Evolutionary conservation across 306 rosid species (phyloP).

Genomic region (Glycine latifolia): DNA sequence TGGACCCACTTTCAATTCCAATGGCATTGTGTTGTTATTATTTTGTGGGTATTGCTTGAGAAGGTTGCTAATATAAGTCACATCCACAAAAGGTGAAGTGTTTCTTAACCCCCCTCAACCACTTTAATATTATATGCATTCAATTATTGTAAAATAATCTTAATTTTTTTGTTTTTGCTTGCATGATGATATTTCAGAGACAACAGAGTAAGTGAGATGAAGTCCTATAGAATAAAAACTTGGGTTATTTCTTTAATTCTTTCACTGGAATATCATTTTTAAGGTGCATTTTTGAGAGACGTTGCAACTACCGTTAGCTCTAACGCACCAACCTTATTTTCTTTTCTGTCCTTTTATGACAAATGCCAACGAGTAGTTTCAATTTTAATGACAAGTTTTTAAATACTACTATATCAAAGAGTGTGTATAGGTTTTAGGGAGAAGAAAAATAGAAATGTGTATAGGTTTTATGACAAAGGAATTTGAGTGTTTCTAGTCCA

Average conservation of each 20-base stretch:
- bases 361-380: not conserved
- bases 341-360: constrained; percentile 2
- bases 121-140: constrained; percentile 25
- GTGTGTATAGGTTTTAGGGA: no score
- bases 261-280: constrained; percentile 23
- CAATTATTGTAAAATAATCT: constrained; percentile 36
- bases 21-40: not conserved
- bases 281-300: constrained; percentile 56
- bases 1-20: constrained; percentile 56
- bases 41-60: constrained; percentile 44
- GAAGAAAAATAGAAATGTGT: not conserved
- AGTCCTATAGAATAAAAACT: constrained; percentile 2
- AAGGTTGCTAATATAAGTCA: constrained; percentile 17
- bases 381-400: not conserved
- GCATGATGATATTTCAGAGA: constrained; percentile 21
- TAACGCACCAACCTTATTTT: constrained; percentile 42
- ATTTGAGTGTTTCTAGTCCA: not conserved
- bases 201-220: constrained; percentile 20
- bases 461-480: not conserved
- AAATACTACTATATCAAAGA: not conserved
- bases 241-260: constrained; percentile 17
- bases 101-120: constrained; percentile 44
- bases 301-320: constrained; percentile 53
- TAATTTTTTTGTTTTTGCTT: constrained; percentile 36
- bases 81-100: constrained; percentile 44